Conservation (phyloP, 106 monocot species). For the Dendrobium nobile region DNA sequence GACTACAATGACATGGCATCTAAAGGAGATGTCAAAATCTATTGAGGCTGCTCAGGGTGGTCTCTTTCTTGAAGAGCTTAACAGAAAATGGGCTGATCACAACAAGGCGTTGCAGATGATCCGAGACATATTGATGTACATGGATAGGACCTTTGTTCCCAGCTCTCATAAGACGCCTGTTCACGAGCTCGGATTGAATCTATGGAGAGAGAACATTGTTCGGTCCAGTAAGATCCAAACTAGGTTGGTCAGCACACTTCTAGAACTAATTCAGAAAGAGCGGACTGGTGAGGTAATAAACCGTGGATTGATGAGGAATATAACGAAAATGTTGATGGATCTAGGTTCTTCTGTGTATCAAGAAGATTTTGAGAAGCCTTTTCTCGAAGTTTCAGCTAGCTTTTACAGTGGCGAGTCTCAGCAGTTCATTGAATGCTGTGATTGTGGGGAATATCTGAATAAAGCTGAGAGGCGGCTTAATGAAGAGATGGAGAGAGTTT, state of each 20-base stretch:
- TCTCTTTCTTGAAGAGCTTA: slow-evolving; percentile 76
- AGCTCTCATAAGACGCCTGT: slow-evolving; percentile 55
- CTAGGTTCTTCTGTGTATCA: slow-evolving; percentile 71
- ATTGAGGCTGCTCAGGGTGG: slow-evolving; percentile 82
- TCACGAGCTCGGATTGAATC: slow-evolving; percentile 82
- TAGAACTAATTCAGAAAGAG: slow-evolving; percentile 74
- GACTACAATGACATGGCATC: slow-evolving; percentile 68
- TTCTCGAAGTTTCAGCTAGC: slow-evolving; percentile 68
- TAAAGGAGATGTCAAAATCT: slow-evolving; percentile 66
- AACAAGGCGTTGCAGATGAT: slow-evolving; percentile 97
- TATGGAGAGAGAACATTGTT: slow-evolving; percentile 82
- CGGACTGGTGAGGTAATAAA: slow-evolving; percentile 84
- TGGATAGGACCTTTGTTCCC: slow-evolving; percentile 87
- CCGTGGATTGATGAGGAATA: slow-evolving; percentile 74
- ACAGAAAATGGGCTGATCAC: slow-evolving; percentile 86
- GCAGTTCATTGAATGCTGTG: slow-evolving; percentile 75
- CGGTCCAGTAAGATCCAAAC: slow-evolving; percentile 53
- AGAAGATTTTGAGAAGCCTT: slow-evolving; percentile 85
- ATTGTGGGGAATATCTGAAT: slow-evolving; percentile 82
- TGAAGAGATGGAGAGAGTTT: slow-evolving; percentile 91
- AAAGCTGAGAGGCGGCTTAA: slow-evolving; percentile 82
- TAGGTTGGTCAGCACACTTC: slow-evolving; percentile 61
- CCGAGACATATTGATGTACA: slow-evolving; percentile 94
- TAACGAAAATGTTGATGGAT: slow-evolving; percentile 89
- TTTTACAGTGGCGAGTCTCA: slow-evolving; percentile 88